Conservation (phyloP, 768 basidiomycete species). For the Cantharellus cinnabarinus region DNA sequence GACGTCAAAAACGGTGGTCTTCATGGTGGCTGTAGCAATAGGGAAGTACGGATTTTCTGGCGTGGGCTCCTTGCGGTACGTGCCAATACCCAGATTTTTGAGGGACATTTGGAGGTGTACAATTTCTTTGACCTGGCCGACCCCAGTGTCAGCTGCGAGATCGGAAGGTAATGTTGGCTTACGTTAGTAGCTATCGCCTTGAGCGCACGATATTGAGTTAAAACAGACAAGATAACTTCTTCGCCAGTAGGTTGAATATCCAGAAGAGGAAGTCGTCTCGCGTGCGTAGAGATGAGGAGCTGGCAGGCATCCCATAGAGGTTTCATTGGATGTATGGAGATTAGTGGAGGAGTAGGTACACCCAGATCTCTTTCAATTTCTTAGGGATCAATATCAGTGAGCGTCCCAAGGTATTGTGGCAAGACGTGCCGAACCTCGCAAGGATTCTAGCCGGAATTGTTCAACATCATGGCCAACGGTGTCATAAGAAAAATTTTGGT, state of each 20-base stretch:
- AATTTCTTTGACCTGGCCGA: slow-evolving; percentile 62
- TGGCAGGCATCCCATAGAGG: slow-evolving; percentile 81
- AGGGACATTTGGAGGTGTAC: slow-evolving; percentile 60
- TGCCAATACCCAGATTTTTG: slow-evolving; percentile 79
- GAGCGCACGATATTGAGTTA: slow-evolving; percentile 94
- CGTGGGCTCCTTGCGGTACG: slow-evolving; percentile 43
- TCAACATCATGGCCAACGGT: slow-evolving; percentile 81
- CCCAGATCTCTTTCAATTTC: slow-evolving; percentile 87
- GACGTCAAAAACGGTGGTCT: slow-evolving; percentile 89
- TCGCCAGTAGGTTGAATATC: slow-evolving; percentile 92
- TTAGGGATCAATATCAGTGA: slow-evolving; percentile 15
- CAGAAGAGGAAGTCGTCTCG: slow-evolving; percentile 80
- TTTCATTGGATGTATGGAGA: slow-evolving; percentile 70
- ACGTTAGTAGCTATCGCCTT: slow-evolving; percentile 98
- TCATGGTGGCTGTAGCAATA: slow-evolving; percentile 74
- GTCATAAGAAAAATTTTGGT: slow-evolving; percentile 59
- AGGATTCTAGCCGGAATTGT: slow-evolving; percentile 66
- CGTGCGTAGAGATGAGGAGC: slow-evolving; percentile 84
- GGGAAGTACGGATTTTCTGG: slow-evolving; percentile 63
- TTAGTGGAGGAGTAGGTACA: slow-evolving; percentile 79
- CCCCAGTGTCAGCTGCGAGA: not conserved
- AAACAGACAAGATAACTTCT: slow-evolving; percentile 84
- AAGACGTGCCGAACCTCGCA: slow-evolving; percentile 47
- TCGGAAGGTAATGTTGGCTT: not conserved
- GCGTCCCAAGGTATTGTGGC: not conserved